Conservation (phyloP, 345 rosid genomes). For the Lagerstroemia speciosa region DNA sequence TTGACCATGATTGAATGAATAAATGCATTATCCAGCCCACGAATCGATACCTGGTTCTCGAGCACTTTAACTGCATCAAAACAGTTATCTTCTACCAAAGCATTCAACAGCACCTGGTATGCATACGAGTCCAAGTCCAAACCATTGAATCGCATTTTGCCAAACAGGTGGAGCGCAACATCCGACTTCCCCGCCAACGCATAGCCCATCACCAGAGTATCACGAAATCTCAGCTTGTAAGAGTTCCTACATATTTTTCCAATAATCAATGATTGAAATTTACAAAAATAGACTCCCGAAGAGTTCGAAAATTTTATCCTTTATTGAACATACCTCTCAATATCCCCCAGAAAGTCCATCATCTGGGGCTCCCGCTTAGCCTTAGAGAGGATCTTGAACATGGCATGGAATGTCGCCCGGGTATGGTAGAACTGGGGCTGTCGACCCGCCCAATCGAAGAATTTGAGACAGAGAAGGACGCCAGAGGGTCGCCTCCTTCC, state of each 20-base stretch:
- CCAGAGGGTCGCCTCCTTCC: slow-evolving; percentile 25
- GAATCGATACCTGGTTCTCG: slow-evolving; percentile 38
- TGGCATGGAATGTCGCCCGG: slow-evolving; percentile 52
- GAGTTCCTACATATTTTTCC: slow-evolving; percentile 3
- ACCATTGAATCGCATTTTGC: slow-evolving; percentile 65
- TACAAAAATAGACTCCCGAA: background rate
- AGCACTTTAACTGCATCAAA: slow-evolving; percentile 41
- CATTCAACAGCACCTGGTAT: slow-evolving; percentile 61
- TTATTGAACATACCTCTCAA: slow-evolving; percentile 8
- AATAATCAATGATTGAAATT: background rate
- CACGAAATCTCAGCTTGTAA: slow-evolving; percentile 26
- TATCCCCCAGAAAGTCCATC: slow-evolving; percentile 37
- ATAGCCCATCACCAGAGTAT: slow-evolving; percentile 64
- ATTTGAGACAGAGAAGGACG: slow-evolving; percentile 58
- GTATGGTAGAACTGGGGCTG: slow-evolving; percentile 58
- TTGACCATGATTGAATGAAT: slow-evolving; percentile 55
- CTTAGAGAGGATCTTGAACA: slow-evolving; percentile 54
- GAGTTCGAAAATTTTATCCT: background rate
- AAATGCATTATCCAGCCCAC: slow-evolving; percentile 37
- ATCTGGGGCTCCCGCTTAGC: slow-evolving; percentile 34
- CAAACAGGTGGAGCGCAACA: slow-evolving; percentile 63
- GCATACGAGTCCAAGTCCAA: slow-evolving; percentile 54
- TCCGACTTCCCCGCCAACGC: slow-evolving; percentile 63
- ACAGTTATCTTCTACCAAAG: slow-evolving; percentile 56
- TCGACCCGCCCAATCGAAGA: slow-evolving; percentile 91